Evolutionary conservation across 2,329 filamentous ascomycete genomes (phyloP), one percentile per base, ranked within the genome.

Genomic region (Alternaria brassicicola): DNA sequence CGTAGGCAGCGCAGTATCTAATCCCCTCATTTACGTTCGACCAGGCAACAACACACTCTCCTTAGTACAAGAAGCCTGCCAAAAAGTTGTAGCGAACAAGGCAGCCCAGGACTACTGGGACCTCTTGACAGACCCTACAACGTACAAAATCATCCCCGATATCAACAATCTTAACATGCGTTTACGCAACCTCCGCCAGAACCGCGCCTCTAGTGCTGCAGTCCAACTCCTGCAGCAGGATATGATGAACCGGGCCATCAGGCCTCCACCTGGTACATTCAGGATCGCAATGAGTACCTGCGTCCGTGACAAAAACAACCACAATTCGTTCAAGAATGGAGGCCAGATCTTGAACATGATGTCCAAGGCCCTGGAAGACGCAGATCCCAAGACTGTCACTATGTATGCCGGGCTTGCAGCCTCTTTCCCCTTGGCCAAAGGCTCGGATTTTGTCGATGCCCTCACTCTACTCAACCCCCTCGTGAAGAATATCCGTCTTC

Each of bases 81-180:
- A 83, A 12, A 82, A 85, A 30, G 83, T 88, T 30, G 84, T 85
- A 50, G 83, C 85, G 51, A 85, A 86, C 7, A 83, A 84, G 13
- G 78, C 85, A n/a, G 90, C 87, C n/a, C 78, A 84, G 51, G 83
- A 83, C 30, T 98, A 97, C 77, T 98, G 93, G 93, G 81, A 89
- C 17, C 72, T 89, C 6, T 80, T 97, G 56, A 90, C 89, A 6
- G 73, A 76, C 26, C 68, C 69, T 1, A 74, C 81, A 2, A 77
- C 82, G 12, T 83, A 87, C 73, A 78, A 78, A n/a, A 78, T 97
- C 58, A 72, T 80, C 2, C 93, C 94, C 0, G 93, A 97, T 73
- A 69, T 80, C 8, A 83, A 88, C 62, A 93, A 92, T 72, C 90
- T 88, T 78, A 82, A 87, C 63, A 81, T 83, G 63, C 88, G 92